phyloP scores from a whole-genome alignment of 2,329 filamentous ascomycete species.

The Aurifilum marmelostoma region DNA sequence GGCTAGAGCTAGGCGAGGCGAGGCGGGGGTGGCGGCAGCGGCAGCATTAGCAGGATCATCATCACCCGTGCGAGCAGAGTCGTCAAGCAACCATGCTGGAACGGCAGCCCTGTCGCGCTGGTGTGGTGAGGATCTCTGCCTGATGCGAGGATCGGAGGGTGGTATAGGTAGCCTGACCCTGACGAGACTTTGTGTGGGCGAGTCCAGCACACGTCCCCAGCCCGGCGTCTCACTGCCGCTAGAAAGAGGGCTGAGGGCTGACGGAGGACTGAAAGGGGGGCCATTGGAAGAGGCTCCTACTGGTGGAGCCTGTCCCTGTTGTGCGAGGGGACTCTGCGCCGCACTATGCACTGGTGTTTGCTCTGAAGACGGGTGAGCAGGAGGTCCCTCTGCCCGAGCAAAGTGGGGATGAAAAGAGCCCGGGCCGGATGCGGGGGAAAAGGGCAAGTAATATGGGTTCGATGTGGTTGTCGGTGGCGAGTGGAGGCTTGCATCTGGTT shows the following conservation, averaged over 20 bases:
- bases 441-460: background rate
- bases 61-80: background rate
- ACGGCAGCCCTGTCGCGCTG: background rate
- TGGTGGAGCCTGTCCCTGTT: background rate
- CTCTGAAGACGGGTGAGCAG: background rate
- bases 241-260: background rate
- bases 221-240: background rate
- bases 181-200: background rate
- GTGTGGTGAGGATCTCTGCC: background rate
- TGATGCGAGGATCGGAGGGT: background rate
- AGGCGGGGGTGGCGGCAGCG: background rate
- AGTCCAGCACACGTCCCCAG: background rate
- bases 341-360: background rate
- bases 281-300: background rate
- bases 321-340: background rate
- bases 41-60: background rate
- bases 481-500: background rate
- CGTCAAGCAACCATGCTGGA: background rate
- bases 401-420: background rate
- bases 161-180: slow-evolving; percentile 5
- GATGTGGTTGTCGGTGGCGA: background rate
- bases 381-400: background rate
- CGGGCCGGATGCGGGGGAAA: background rate
- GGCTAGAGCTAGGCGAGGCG: slow-evolving; percentile 9
- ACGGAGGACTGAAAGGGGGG: background rate